A percentile compares a stretch with the other conserved stretches of the same genome.
These are phyloP conservation scores for Starmerella powellii DNA, from an alignment of 805 yeast genomes.

Conservation along the genomic window DNA sequence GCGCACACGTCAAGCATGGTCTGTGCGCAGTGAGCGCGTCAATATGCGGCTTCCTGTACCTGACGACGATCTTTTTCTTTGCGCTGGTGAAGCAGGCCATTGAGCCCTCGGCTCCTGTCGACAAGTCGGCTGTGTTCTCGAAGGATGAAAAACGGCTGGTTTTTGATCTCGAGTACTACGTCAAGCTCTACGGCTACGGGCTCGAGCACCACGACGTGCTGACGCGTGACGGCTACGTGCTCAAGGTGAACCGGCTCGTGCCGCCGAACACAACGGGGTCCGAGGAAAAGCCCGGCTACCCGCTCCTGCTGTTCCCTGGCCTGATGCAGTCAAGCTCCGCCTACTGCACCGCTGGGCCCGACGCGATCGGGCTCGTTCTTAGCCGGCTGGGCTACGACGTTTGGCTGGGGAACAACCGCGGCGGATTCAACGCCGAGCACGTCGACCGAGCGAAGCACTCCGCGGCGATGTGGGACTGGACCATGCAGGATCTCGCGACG, in stretches of 20 bases:
- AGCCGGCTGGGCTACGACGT: constrained; percentile 83
- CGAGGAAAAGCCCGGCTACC: constrained; percentile 34
- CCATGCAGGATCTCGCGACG: constrained; percentile 66
- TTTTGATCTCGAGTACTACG: constrained; percentile 57
- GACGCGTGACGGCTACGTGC: constrained; percentile 69
- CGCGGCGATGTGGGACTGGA: constrained; percentile 84
- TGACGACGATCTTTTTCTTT: constrained; percentile 19
- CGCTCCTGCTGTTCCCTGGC: constrained; percentile 75
- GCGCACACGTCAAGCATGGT: constrained; percentile 1
- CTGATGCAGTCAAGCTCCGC: constrained; percentile 79
- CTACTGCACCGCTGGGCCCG: constrained; percentile 67
- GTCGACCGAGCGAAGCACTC: constrained; percentile 34
- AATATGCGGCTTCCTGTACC: constrained; percentile 21
- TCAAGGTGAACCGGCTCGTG: constrained; percentile 52
- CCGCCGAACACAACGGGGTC: constrained; percentile 2
- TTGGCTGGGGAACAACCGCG: constrained; percentile 85
- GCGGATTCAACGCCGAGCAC: constrained; percentile 72
- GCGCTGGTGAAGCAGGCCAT: constrained; percentile 19
- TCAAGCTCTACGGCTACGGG: constrained; percentile 46
- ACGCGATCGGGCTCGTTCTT: constrained; percentile 54
- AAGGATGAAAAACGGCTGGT: constrained; percentile 32
- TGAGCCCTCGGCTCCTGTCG: constrained; percentile 8
- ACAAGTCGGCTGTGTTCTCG: constrained; percentile 20
- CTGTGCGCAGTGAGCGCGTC: constrained; percentile 20
- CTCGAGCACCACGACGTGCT: constrained; percentile 47